Conservation (phyloP, 805 yeast species). For the Pichia scutulata region DNA sequence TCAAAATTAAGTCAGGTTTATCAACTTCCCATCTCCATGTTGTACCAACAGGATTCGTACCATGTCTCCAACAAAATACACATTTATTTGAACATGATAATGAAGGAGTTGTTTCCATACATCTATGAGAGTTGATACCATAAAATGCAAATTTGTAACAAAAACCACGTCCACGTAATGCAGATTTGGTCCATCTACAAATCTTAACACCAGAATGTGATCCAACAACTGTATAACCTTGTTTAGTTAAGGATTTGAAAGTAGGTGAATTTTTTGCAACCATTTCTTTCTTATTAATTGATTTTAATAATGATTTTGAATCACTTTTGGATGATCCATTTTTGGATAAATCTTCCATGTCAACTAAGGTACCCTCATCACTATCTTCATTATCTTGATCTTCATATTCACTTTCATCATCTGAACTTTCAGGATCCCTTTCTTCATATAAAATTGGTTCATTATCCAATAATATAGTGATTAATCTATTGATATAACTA, state of each 20-base stretch:
- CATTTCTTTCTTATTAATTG: conserved; percentile 55
- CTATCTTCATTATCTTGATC: conserved; percentile 18
- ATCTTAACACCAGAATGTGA: conserved; percentile 93
- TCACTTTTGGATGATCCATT: conserved; percentile 24
- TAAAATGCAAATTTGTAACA: conserved; percentile 90
- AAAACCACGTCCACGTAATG: conserved; percentile 87
- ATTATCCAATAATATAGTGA: conserved; percentile 56
- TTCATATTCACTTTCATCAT: conserved; percentile 14
- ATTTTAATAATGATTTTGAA: conserved; percentile 21
- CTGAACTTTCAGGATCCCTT: conserved; percentile 29
- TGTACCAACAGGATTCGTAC: conserved; percentile 93
- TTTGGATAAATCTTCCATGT: conserved; percentile 58
- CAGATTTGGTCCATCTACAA: conserved; percentile 94
- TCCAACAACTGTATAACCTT: conserved; percentile 89
- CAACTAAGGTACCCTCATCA: conserved; percentile 48
- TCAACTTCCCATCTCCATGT: conserved; percentile 96
- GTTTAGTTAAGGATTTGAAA: conserved; percentile 78
- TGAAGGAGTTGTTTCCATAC: conserved; percentile 95
- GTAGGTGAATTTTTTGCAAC: conserved; percentile 88
- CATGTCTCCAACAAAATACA: conserved; percentile 97
- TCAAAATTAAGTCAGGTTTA: conserved; percentile 72
- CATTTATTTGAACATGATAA: conserved; percentile 91
- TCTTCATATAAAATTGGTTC: conserved; percentile 51
- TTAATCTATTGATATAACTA: conserved; percentile 61
- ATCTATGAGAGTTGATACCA: conserved; percentile 82